A percentile compares a stretch with the other conserved stretches of the same genome.
These are phyloP conservation scores for Pseudocercospora ulei DNA, from an alignment of 2,329 filamentous ascomycete species.

Conservation along the genomic window DNA sequence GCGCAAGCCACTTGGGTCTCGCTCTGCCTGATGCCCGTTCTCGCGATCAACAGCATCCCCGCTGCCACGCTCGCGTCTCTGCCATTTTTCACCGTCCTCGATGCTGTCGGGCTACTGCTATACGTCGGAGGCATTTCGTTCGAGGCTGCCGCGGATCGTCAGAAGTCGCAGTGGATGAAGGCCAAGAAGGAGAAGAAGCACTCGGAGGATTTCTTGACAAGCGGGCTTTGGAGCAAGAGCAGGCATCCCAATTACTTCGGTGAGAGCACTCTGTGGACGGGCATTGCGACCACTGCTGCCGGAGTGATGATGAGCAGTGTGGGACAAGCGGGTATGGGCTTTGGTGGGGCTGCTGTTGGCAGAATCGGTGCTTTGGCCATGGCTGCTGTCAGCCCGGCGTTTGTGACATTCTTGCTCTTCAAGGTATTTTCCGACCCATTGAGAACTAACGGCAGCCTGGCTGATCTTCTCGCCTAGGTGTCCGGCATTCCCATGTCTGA, in stretches of 20 bases:
- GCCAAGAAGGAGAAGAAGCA: conserved; percentile 57
- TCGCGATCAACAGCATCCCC: conserved; percentile 55
- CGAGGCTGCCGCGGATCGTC: conserved; percentile 53
- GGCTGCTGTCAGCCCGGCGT: conserved; percentile 53
- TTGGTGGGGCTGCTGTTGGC: conserved; percentile 41
- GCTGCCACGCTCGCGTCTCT: conserved; percentile 45
- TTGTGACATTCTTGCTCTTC: conserved; percentile 53
- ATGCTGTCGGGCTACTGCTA: conserved; percentile 49
- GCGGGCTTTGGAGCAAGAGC: conserved; percentile 52
- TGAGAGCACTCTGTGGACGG: conserved; percentile 60
- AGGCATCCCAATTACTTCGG: conserved; percentile 64
- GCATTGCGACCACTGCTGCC: conserved; percentile 52
- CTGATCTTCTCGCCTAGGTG: conserved; percentile 27
- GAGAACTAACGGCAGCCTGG: neutral
- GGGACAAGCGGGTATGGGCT: conserved; percentile 50
- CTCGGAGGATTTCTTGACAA: conserved; percentile 55
- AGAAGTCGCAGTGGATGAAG: conserved; percentile 53
- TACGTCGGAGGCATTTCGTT: conserved; percentile 52
- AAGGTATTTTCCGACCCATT: conserved; percentile 43
- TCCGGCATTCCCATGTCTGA: conserved; percentile 56
- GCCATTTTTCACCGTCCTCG: conserved; percentile 44
- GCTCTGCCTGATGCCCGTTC: conserved; percentile 55
- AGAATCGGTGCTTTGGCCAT: conserved; percentile 42
- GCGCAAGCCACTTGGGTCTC: conserved; percentile 60
- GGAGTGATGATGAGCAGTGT: conserved; percentile 47